phyloP scores from a whole-genome alignment of 352 stramenopile genomes.

The Ophiocytium majus region DNA sequence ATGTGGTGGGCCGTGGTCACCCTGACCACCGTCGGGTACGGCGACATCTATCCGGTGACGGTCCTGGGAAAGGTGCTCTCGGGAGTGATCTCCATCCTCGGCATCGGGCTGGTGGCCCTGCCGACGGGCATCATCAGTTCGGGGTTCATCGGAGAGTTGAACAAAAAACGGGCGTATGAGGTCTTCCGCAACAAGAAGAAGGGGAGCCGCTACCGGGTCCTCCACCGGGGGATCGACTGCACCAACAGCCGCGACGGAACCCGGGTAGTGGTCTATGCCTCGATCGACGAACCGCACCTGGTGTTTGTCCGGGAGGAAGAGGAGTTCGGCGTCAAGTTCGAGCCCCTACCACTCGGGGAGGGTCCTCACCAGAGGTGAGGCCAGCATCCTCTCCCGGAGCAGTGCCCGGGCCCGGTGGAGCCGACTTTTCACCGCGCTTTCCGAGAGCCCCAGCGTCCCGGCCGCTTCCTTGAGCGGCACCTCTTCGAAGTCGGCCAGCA shows the following conservation, averaged over 20 bases:
- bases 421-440: neutral
- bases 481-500: conserved; percentile 3
- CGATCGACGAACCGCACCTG: neutral
- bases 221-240: neutral
- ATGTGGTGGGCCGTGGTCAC: too few relatives aligned
- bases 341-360: neutral
- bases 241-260: neutral
- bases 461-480: neutral
- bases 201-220: neutral
- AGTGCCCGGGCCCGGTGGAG: neutral
- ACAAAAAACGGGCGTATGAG: too few relatives aligned
- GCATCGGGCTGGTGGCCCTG: too few relatives aligned
- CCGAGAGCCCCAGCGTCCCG: neutral
- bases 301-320: neutral
- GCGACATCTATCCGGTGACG: too few relatives aligned
- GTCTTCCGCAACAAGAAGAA: neutral
- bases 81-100: too few relatives aligned
- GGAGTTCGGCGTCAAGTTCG: neutral
- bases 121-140: too few relatives aligned
- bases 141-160: too few relatives aligned
- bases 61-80: too few relatives aligned
- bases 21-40: too few relatives aligned
- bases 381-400: neutral
- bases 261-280: neutral
- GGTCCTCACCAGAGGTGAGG: neutral